Evolutionary conservation across 2,329 filamentous ascomycete genomes (phyloP), one percentile per base, ranked within the genome.

Genomic region (Trichoderma lentiforme): DNA sequence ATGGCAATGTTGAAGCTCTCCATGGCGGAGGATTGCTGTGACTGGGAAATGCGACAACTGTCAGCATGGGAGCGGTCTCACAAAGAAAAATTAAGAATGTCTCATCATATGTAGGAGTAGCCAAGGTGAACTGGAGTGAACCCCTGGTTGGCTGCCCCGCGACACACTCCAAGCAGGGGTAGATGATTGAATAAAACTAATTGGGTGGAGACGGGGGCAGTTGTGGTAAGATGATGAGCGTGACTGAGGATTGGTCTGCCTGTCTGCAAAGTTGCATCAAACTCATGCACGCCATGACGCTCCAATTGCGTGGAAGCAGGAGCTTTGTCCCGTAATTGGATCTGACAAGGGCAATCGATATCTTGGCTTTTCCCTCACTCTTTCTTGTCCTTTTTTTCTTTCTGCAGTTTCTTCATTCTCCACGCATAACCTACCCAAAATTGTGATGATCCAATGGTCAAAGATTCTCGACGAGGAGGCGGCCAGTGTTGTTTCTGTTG

Each of bases 1-100:
- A 92, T 85, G 76, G 89, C 89, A 75, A 92, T 89, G 78, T 89
- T 90, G 77, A 90, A 86, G 75, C 85, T 83, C 74, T 89, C 87
- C 88, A 90, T 90, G 73, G 76, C 78, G 77, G 78, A 74, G 71
- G 77, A 74, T 69, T 76, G 74, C 67, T 76, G 78, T 61, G 78
- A 75, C 81, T 79, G 76, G 53, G 68, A 73, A 73, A 56, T 47
- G 70, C 66, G 71, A 73, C 72, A 73, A 73, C 72, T 60, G 76
- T 79, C 73, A 79, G 78, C 70, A 72, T 57, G 69, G 57, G 56
- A 71, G 69, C 65, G 65, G 71, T 72, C 65, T 72, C 71, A 70
- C 47, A 70, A 63, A 36, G 70, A 66, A 60, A 60, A 60, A 63
- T 32, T 63, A 34, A 72, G 71, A 63, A 57, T 72, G 71, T 72